These are phyloP conservation scores for Saturnispora kantuleensis DNA, from an alignment of 805 yeast genomes.

Conservation along the genomic window DNA sequence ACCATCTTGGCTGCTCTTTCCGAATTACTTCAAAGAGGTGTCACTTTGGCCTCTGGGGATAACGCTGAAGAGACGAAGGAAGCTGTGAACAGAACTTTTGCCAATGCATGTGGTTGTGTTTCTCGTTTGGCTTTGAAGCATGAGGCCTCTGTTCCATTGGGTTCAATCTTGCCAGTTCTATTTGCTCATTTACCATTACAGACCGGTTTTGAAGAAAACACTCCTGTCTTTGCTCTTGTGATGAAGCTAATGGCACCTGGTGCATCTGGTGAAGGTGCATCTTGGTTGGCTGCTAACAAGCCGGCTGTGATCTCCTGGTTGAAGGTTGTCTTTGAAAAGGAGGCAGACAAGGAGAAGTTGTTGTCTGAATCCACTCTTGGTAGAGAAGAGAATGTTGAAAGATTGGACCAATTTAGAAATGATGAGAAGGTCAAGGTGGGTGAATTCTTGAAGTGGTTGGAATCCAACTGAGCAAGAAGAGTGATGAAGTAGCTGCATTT, in stretches of 20 bases:
- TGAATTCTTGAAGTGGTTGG: slow-evolving; percentile 63
- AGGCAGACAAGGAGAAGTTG: slow-evolving; percentile 60
- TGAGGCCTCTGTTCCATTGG: slow-evolving; percentile 63
- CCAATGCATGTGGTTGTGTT: slow-evolving; percentile 96
- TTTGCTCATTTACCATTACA: slow-evolving; percentile 74
- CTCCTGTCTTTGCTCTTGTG: slow-evolving; percentile 76
- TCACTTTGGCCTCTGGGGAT: slow-evolving; percentile 55
- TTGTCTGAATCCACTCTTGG: slow-evolving; percentile 71
- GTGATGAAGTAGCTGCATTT: not conserved
- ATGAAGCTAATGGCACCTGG: slow-evolving; percentile 45
- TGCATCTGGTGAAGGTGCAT: slow-evolving; percentile 40
- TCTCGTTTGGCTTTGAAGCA: slow-evolving; percentile 79
- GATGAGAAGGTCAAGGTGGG: slow-evolving; percentile 58
- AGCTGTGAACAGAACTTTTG: slow-evolving; percentile 71
- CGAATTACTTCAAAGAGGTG: slow-evolving; percentile 59
- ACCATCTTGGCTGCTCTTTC: slow-evolving; percentile 58
- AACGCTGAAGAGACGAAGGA: slow-evolving; percentile 74
- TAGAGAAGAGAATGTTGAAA: slow-evolving; percentile 72
- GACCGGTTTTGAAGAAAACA: slow-evolving; percentile 86
- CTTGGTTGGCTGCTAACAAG: slow-evolving; percentile 43
- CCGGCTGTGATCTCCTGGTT: slow-evolving; percentile 59
- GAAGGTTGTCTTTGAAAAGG: slow-evolving; percentile 62
- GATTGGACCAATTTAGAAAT: slow-evolving; percentile 67
- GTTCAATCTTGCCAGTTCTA: slow-evolving; percentile 64
- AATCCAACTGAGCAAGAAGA: slow-evolving; percentile 30